A percentile compares a stretch with the other conserved stretches of the same genome.
Conservation (phyloP, 345 rosid species). For the Sonneratia alba region DNA sequence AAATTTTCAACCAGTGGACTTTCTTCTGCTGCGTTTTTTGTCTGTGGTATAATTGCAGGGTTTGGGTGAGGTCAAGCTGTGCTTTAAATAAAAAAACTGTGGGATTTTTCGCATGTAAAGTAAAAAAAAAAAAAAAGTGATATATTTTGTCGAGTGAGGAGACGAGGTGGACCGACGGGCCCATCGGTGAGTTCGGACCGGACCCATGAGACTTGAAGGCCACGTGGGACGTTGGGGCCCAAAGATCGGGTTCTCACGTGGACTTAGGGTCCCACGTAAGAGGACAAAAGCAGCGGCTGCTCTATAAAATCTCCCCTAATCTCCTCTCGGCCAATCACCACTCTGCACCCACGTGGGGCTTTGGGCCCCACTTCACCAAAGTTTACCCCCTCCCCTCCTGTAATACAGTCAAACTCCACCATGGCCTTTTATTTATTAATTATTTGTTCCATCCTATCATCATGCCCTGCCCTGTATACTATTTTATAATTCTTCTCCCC, state of each 20-base stretch:
- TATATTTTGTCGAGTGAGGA: too few species aligned
- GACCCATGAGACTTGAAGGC: neutral
- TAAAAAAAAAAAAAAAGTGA: too few species aligned
- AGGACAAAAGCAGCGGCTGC: constrained; percentile 2
- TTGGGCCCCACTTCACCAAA: constrained; percentile 24
- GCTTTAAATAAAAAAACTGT: too few species aligned
- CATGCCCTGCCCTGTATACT: neutral
- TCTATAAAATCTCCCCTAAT: constrained; percentile 38
- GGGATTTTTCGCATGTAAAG: too few species aligned
- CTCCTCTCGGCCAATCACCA: constrained; percentile 59
- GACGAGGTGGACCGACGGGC: too few species aligned
- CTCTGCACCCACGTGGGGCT: constrained; percentile 48
- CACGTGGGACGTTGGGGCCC: neutral
- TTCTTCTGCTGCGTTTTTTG: too few species aligned
- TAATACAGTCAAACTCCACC: neutral
- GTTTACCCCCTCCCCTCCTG: neutral
- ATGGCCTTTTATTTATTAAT: neutral
- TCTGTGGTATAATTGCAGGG: too few species aligned
- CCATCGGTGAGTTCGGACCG: neutral
- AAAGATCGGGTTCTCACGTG: neutral
- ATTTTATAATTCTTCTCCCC: too few species aligned
- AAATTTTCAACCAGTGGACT: too few species aligned
- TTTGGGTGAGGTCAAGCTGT: too few species aligned
- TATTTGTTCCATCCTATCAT: neutral
- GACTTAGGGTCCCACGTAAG: neutral